Conservation (phyloP, 495 filamentous ascomycete species). For the Rhypophila decipiens region DNA sequence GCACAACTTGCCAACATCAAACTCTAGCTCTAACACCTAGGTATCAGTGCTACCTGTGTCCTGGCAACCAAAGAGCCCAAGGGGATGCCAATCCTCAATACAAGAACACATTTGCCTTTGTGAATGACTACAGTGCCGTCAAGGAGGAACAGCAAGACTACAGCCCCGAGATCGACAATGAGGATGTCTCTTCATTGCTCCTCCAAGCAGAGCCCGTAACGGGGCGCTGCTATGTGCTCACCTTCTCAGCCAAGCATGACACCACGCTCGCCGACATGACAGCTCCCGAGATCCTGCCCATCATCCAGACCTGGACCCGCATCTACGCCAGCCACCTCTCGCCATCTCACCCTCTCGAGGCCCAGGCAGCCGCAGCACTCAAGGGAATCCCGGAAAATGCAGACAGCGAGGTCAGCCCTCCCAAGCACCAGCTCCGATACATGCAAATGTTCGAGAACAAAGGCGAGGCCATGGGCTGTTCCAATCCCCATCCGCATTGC, state of each 20-base stretch:
- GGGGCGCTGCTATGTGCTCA: conserved; percentile 96
- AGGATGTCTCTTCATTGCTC: conserved; percentile 66
- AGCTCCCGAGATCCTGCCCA: conserved; percentile 60
- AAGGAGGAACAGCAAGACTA: conserved; percentile 77
- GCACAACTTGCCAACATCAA: no score
- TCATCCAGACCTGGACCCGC: conserved; percentile 80
- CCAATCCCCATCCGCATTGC: conserved; percentile 95
- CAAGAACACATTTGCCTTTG: conserved; percentile 81
- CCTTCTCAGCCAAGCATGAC: conserved; percentile 85
- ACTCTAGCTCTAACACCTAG: no score
- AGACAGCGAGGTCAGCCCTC: conserved; percentile 38
- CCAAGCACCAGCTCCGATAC: conserved; percentile 79
- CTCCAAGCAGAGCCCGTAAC: conserved; percentile 81
- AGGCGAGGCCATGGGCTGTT: conserved; percentile 96
- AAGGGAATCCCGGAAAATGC: conserved; percentile 32
- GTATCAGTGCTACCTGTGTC: conserved; percentile 90
- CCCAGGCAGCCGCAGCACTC: conserved; percentile 25
- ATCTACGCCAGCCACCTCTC: conserved; percentile 81
- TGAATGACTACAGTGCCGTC: conserved; percentile 96
- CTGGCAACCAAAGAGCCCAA: conserved; percentile 84
- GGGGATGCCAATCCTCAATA: conserved; percentile 87
- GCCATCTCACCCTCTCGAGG: conserved; percentile 58
- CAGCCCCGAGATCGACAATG: conserved; percentile 19
- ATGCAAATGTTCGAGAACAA: conserved; percentile 99
- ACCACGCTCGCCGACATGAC: conserved; percentile 84